phyloP scores from a whole-genome alignment of 1,284 basidiomycete genomes.

The Cryptococcus sp. region DNA sequence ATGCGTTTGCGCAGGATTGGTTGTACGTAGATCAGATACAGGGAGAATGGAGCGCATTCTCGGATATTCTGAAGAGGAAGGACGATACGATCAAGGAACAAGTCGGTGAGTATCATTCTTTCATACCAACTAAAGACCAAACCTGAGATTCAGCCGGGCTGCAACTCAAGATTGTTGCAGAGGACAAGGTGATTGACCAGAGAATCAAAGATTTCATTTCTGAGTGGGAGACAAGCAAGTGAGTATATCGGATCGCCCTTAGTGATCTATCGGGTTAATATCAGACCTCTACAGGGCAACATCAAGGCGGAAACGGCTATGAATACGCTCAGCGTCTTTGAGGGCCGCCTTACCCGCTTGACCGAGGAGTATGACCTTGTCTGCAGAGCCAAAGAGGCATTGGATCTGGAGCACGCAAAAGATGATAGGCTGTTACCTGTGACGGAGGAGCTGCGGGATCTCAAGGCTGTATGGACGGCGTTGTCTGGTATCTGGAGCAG shows the following conservation, averaged over 20 bases:
- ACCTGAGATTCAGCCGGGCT: constrained; percentile 65
- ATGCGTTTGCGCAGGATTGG: constrained; percentile 96
- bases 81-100: constrained; percentile 98
- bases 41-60: constrained; percentile 97
- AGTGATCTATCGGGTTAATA: not conserved
- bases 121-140: not conserved
- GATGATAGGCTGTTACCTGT: constrained; percentile 90
- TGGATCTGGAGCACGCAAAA: constrained; percentile 83
- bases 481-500: constrained; percentile 96
- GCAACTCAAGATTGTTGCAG: constrained; percentile 97
- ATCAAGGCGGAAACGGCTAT: constrained; percentile 93
- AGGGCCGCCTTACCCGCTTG: constrained; percentile 78
- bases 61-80: constrained; percentile 95
- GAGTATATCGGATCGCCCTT: not conserved
- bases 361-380: constrained; percentile 92
- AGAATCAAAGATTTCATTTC: constrained; percentile 81
- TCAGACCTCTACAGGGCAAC: constrained; percentile 88
- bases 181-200: constrained; percentile 95
- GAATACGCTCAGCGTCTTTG: constrained; percentile 90
- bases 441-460: constrained; percentile 88
- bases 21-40: constrained; percentile 95
- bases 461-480: constrained; percentile 98
- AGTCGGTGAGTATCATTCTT: constrained; percentile 33
- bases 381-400: constrained; percentile 90
- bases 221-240: constrained; percentile 73